Evolutionary conservation across 2,329 filamentous ascomycete species (phyloP), one percentile per base, ranked within the genome.

Genomic region (Trichoderma arundinaceum): DNA sequence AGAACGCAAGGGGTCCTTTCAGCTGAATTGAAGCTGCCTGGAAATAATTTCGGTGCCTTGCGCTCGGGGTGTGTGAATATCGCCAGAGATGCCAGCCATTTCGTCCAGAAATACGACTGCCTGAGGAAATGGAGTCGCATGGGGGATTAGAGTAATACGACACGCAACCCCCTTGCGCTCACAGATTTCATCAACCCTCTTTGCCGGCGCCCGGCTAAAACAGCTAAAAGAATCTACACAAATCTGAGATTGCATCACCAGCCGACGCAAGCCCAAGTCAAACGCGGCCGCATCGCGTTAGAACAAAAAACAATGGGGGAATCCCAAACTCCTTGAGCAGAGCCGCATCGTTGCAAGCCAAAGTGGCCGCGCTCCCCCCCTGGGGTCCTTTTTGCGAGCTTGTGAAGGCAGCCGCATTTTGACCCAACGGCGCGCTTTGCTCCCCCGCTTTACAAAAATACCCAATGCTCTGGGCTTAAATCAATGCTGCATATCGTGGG

Each of bases 361-460:
- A 39, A 35, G n/a, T 12, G 35, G 57, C 57, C 57, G 57, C 57
- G 43, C 41, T 32, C 44, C 44, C 46, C 7, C n/a, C 10, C 35
- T 35, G 38, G 39, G 17, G 57, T 10, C 22, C 44, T 39, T 49
- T 39, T 28, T 28, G 33, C 19, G 53, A 32, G 48, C 38, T 17
- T 39, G 48, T 59, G 15, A 58, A 65, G 62, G 62, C 62, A 59
- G 53, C 62, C 62, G 54, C 35, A 65, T 65, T 58, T 65, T 52
- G 51, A 49, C 52, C 46, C 59, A 53, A 52, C 12, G 38, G 13
- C 19, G n/a, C 58, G 35, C 43, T 13, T 2, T 49, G 12, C n/a
- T 60, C 41, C 38, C 59, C 59, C 59, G 59, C 59, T 63, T 54
- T 28, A n/a, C 17, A 38, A 28, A 38, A n/a, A 35, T 19, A 33